A percentile compares a stretch with the other conserved stretches of the same genome.
These are phyloP conservation scores for Starmerella lactis-condensi DNA, from an alignment of 805 yeast genomes.

Conservation along the genomic window DNA sequence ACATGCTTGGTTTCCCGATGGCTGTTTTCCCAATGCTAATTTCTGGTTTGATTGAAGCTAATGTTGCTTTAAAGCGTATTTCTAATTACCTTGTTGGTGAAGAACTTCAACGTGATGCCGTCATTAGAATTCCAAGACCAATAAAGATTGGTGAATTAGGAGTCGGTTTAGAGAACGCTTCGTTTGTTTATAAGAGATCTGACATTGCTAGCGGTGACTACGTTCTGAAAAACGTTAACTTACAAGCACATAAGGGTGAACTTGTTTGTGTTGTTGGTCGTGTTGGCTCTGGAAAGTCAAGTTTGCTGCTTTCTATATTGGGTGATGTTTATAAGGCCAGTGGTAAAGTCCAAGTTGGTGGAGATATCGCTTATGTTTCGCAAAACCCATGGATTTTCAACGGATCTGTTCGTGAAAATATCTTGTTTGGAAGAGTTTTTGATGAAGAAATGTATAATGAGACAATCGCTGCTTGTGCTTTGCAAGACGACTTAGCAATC, in stretches of 20 bases:
- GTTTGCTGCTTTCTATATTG: conserved; percentile 56
- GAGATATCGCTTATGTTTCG: conserved; percentile 72
- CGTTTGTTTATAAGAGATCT: conserved; percentile 42
- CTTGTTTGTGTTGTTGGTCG: conserved; percentile 73
- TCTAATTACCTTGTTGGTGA: conserved; percentile 46
- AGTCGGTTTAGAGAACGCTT: conserved; percentile 22
- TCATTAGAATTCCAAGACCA: conserved; percentile 42
- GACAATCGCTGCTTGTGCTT: conserved; percentile 47
- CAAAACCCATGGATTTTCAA: conserved; percentile 94
- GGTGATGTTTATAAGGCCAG: conserved; percentile 66
- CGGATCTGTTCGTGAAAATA: conserved; percentile 68
- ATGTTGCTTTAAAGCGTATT: conserved; percentile 39
- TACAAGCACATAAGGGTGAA: conserved; percentile 57
- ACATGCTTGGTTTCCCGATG: conserved; percentile 75
- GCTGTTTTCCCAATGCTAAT: conserved; percentile 84
- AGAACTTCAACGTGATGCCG: conserved; percentile 71
- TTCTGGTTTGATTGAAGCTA: conserved; percentile 71
- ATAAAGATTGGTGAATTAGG: conserved; percentile 46
- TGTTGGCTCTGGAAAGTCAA: conserved; percentile 82
- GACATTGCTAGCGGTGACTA: conserved; percentile 28
- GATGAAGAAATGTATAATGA: conserved; percentile 34
- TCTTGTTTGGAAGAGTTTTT: conserved; percentile 43
- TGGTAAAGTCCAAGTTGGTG: conserved; percentile 57
- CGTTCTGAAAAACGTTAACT: conserved; percentile 51
- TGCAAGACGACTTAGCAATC: conserved; percentile 43